phyloP scores from a whole-genome alignment of 2,329 filamentous ascomycete genomes.

The Incumbomyces lentus region DNA sequence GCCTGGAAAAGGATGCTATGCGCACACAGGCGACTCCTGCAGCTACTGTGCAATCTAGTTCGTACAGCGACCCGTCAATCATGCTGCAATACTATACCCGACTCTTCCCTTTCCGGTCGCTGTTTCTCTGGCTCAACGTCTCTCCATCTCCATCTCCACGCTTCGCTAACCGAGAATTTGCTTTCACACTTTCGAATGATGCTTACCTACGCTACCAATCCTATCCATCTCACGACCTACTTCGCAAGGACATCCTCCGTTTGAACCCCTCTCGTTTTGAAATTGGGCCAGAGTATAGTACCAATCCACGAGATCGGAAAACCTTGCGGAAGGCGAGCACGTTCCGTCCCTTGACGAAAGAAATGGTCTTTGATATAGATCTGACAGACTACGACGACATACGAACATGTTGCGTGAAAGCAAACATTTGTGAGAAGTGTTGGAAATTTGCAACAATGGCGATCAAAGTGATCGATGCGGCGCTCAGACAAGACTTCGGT shows the following conservation, averaged over 20 bases:
- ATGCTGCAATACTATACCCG: constrained; percentile 94
- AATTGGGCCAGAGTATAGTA: constrained; percentile 92
- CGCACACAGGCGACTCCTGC: constrained; percentile 27
- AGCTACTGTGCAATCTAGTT: constrained; percentile 1
- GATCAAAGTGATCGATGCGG: constrained; percentile 81
- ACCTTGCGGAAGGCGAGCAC: constrained; percentile 66
- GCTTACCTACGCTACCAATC: constrained; percentile 88
- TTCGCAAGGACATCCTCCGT: constrained; percentile 83
- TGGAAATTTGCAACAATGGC: constrained; percentile 98
- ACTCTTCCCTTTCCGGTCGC: constrained; percentile 83
- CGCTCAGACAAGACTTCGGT: constrained; percentile 85
- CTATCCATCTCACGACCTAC: constrained; percentile 56
- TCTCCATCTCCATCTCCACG: constrained; percentile 74
- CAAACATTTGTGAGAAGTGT: constrained; percentile 87
- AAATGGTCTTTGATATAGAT: constrained; percentile 98
- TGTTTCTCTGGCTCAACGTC: constrained; percentile 98
- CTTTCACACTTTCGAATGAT: constrained; percentile 86
- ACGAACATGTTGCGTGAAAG: constrained; percentile 85
- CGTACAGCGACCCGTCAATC: constrained; percentile 49
- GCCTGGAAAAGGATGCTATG: constrained; percentile 29
- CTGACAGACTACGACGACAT: constrained; percentile 98
- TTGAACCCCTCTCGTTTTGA: constrained; percentile 91
- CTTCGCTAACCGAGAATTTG: constrained; percentile 89
- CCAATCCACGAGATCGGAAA: constrained; percentile 90
- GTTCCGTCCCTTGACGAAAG: constrained; percentile 82